Evolutionary conservation across 2,329 filamentous ascomycete genomes (phyloP), one percentile per base, ranked within the genome.

Genomic region (Colletotrichum sp.): DNA sequence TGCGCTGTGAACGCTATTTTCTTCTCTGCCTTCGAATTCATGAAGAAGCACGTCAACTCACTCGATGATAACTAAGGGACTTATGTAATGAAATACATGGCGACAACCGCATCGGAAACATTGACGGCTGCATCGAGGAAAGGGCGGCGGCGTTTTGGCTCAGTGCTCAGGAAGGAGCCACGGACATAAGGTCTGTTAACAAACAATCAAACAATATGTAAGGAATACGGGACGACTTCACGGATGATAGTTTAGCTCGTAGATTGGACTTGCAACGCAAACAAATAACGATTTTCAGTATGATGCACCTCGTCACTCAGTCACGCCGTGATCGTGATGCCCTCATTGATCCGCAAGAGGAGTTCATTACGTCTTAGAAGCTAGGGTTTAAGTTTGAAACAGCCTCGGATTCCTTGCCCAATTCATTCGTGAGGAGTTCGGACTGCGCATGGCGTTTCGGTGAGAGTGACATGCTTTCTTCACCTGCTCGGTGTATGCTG

Each of bases 1-100:
- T 96, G 94, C 80, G 89, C 95, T 69, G 93, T 97, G 79, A 98
- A 98, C 83, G 95, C 95, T 79, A 94, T 98, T 80, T 98, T 98
- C 89, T 98, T 98, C 86, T 96, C 94, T 59, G 94, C 93, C 52
- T 98, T 97, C 83, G 95, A 98, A 85, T 93, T 95, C 80, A 90
- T 95, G 80, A 97, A 97, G 87, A 93, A 93, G 83, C 88, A 89
- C 78, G 91, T 92, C 84, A 89, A 90, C 81, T 84, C 86, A 12
- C 85, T 90, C 78, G 89, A 91, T 52, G 89, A 91, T 66, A 80
- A 83, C 7, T 77, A 44, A 59, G 66, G n/a, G 44, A 57, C 36
- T 67, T 59, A 55, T 67, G 52, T 75, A 44, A 71, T 39, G 52
- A 77, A 62, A 62, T 26, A 67, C 15, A 57, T 34, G n/a, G 34